Conservation (phyloP, 169 alveolate species). For the Neospora caninum region DNA sequence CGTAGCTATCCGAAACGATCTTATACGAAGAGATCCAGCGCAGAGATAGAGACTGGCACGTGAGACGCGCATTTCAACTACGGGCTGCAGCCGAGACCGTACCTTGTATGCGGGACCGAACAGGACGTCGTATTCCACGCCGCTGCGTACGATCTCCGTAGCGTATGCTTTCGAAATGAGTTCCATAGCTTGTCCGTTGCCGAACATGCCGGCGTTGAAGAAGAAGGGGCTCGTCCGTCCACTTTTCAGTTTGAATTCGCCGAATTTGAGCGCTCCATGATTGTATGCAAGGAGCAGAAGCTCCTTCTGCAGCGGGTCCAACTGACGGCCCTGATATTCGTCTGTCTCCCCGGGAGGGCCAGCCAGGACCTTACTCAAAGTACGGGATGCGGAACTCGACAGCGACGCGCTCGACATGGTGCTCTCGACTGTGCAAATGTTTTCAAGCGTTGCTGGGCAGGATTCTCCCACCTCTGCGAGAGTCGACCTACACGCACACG, state of each 20-base stretch:
- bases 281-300: conserved; percentile 33
- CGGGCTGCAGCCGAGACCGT: too few relatives aligned
- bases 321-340: not conserved
- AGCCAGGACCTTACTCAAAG: not conserved
- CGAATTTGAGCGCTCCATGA: conserved; percentile 55
- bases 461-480: too few relatives aligned
- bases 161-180: conserved; percentile 63
- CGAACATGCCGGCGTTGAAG: conserved; percentile 61
- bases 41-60: too few relatives aligned
- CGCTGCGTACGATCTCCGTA: not conserved
- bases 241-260: conserved; percentile 53
- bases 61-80: too few relatives aligned
- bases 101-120: conserved; percentile 72
- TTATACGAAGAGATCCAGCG: too few relatives aligned
- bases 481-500: too few relatives aligned
- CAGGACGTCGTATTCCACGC: conserved; percentile 59
- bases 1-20: too few relatives aligned
- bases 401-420: not conserved
- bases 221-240: conserved; percentile 64
- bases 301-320: not conserved
- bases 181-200: conserved; percentile 39
- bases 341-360: not conserved
- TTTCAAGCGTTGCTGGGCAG: too few relatives aligned
- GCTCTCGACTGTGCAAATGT: too few relatives aligned
- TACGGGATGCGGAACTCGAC: not conserved